Evolutionary conservation across 2,329 filamentous ascomycete genomes (phyloP).

Genomic region (Berkeleyomyces basicola): DNA sequence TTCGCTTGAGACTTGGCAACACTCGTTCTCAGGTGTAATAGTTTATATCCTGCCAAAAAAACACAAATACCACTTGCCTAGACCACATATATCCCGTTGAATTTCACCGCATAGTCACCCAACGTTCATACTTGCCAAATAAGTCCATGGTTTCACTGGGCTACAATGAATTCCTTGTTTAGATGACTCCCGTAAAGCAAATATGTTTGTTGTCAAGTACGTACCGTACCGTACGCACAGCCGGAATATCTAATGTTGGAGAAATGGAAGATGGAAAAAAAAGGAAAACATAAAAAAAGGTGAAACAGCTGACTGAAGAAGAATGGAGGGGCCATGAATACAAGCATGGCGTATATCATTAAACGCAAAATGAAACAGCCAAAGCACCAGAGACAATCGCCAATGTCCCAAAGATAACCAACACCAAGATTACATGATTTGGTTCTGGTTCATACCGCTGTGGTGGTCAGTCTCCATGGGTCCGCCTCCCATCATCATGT

Average conservation of each 20-base stretch:
- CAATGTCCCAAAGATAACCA: neutral
- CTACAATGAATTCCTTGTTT: neutral
- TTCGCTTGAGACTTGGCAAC: neutral
- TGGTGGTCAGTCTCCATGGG: constrained; percentile 67
- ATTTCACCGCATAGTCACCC: too few species aligned
- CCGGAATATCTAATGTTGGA: neutral
- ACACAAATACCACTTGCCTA: too few species aligned
- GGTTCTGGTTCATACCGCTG: constrained; percentile 67
- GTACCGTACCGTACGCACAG: too few species aligned
- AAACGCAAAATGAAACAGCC: neutral
- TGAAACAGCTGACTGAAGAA: neutral
- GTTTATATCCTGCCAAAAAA: too few species aligned
- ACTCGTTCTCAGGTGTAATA: too few species aligned
- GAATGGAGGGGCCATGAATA: too few species aligned
- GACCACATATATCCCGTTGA: too few species aligned
- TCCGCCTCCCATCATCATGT: constrained; percentile 31
- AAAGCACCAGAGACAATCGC: neutral
- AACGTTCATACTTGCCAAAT: too few species aligned
- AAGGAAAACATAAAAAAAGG: neutral
- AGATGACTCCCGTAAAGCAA: neutral
- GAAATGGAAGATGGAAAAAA: neutral
- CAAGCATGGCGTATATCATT: too few species aligned
- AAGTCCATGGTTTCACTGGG: too few species aligned
- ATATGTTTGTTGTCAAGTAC: neutral
- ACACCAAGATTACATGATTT: constrained; percentile 60